Evolutionary conservation across 805 yeast genomes (phyloP), one percentile per base, ranked within the genome.

Genomic region (Metschnikowia chrysomelidarum): DNA sequence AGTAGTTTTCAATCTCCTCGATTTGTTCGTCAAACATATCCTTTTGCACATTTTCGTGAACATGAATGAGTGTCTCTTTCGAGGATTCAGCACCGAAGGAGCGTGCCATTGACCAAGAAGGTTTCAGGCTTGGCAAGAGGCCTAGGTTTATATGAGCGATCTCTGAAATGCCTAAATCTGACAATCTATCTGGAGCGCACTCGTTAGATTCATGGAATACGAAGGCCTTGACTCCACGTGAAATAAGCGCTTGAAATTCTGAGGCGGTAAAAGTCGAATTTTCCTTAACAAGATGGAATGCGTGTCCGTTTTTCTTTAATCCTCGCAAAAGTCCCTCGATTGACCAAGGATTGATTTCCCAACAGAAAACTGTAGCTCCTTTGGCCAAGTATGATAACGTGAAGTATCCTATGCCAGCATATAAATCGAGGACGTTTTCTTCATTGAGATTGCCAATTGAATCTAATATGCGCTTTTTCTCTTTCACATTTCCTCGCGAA

Each of bases 271-370:
- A 17, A 10, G 20, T 27, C 5, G 24, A 54, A 9, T 14, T 23
- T 5, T 21, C 20, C 1, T 19, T 11, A 13, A 48, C 24, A 8
- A 44, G 16, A 24, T 21, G 22, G 21, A 29, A 40, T 19, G 24
- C 23, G 51, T 71, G 64, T 7, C 60, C 57, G 44, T 79, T 82
- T 3, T 47, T 53, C 2, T 37, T 24, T 4, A 81, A 69, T 1
- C 88, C 88, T 26, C 77, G 62, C 2, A 59, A 49, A 24, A 87
- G 63, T 0, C 94, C 96, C 46, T 80, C 78, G 4, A 82, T 71
- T 28, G 91, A 82, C 93, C 93, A 86, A 2, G 87, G 84, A 49
- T 87, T 87, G 27, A 87, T 57, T 43, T 87, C 96, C 87, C 95
- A 87, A 51, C 94, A 80, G 30, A 78, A 70, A 1, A 85, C 59